Percentiles rank a stretch among this genome's conserved stretches.
Evolutionary conservation across 2,329 filamentous ascomycete species (phyloP).

Genomic region (Sporothrix euskadiensis): DNA sequence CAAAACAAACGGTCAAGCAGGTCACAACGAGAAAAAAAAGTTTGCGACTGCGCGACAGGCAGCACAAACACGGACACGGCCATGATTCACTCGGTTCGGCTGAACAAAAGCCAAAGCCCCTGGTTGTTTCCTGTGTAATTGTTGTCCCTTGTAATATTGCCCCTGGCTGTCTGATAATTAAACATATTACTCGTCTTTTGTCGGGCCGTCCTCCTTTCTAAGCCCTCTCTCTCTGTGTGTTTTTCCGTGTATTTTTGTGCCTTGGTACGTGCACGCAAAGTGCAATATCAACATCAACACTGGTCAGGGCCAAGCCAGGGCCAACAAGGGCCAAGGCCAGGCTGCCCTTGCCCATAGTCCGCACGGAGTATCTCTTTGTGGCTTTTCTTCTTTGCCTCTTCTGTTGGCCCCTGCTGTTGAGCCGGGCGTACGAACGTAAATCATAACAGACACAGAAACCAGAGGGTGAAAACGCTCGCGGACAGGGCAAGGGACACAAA

Average conservation of each 20-base stretch:
- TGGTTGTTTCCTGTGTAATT: neutral
- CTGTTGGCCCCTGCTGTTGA: neutral
- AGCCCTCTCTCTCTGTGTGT: neutral
- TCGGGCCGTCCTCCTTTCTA: neutral
- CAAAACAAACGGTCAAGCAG: neutral
- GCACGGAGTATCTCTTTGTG: neutral
- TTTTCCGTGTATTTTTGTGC: slow-evolving; percentile 12
- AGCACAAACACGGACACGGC: neutral
- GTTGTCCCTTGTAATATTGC: neutral
- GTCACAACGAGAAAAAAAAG: neutral
- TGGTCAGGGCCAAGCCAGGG: neutral
- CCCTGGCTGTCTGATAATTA: neutral
- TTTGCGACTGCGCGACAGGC: neutral
- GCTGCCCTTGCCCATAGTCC: neutral
- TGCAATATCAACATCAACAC: slow-evolving; percentile 5
- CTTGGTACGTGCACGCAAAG: slow-evolving; percentile 20
- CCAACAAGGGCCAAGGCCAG: neutral
- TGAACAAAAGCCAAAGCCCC: slow-evolving; percentile 16
- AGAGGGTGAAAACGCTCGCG: neutral
- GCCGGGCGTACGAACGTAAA: slow-evolving; percentile 6
- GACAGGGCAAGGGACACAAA: neutral
- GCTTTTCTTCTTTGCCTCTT: neutral
- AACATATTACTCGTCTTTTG: neutral
- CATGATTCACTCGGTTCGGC: slow-evolving; percentile 10
- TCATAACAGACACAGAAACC: neutral